Base-by-base conservation (phyloP, 257 asterid genomes). In the Rhazya stricta region DNA sequence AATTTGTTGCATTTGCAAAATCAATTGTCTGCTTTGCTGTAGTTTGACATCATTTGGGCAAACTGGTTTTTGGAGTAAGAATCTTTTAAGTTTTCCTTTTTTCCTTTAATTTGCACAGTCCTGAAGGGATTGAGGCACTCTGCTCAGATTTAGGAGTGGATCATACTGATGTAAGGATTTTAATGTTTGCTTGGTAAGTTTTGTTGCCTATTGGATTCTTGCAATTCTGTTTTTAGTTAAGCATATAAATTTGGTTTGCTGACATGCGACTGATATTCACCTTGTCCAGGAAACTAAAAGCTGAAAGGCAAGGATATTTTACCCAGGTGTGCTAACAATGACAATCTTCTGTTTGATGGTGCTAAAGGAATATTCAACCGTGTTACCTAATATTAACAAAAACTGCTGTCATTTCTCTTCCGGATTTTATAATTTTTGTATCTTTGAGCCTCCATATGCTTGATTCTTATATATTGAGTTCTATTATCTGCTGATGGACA, bases 291-390 rank as follows among this genome's bases (percentile, higher is more conserved):
- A 94, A 89, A 92, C 81, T 94, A 97, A 88, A 90, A 84, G 94
- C 98, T 9, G 84, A 88, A 84, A 91, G 84, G 80, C 98, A 94
- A 83, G 98, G 97, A 77, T 91, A 94, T 84, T 94, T 94, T 84
- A 86, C 97, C 77, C 81, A 85, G 93, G 98, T 94, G 84, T 77
- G 87, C 74, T 61, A 41, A 48, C 62, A 63, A 67, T 54, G 54
- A 29, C 42, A 29, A 39, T 67, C 46, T 43, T 63, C 29, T 69
- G 67, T 37, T 48, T 76, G n/a, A 50, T 57, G 48, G 42, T 63
- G 74, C 57, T 34, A 16, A 45, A 21, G 46, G 46, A 48, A 41
- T 61, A 61, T 70, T 78, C 53, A 70, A 60, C 27, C 32, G 11
- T 57, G 32, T 8, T 54, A 48, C 27, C 12, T 73, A 48, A 29